Percentiles rank a stretch among this genome's conserved stretches.
Evolutionary conservation across 495 filamentous ascomycete genomes (phyloP).

Genomic region (Aspergillus leporis): DNA sequence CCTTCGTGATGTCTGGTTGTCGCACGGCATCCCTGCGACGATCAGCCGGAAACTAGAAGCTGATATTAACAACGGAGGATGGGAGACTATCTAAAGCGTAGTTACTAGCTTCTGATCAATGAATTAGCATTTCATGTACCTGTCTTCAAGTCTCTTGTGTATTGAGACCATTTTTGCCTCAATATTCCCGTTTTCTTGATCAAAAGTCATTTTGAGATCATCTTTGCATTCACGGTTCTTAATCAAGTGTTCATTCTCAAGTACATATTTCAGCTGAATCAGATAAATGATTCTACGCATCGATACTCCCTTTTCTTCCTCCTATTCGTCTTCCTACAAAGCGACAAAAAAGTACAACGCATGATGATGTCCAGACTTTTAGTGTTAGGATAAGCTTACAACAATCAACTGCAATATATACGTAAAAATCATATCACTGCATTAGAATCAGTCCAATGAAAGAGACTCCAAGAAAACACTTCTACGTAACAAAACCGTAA

Average conservation of each 20-base stretch:
- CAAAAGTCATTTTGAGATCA: not conserved
- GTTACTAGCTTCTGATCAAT: not conserved
- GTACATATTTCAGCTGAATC: not conserved
- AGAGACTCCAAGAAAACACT: not conserved
- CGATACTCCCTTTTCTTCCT: too few relatives aligned
- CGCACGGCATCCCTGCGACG: constrained; percentile 81
- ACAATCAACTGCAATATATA: too few relatives aligned
- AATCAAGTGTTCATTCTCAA: not conserved
- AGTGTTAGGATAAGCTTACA: too few relatives aligned
- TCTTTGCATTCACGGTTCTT: not conserved
- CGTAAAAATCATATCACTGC: not conserved
- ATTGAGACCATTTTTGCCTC: not conserved
- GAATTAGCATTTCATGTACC: not conserved
- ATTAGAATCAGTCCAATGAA: not conserved
- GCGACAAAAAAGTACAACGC: too few relatives aligned
- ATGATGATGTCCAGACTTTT: too few relatives aligned
- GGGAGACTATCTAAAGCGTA: constrained; percentile 85
- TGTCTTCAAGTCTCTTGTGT: not conserved
- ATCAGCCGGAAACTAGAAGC: constrained; percentile 88
- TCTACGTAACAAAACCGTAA: too few relatives aligned
- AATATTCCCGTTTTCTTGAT: not conserved
- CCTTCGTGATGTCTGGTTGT: constrained; percentile 82
- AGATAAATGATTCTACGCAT: not conserved
- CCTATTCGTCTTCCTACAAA: too few relatives aligned
- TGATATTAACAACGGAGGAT: constrained; percentile 94